A percentile compares a stretch with the other conserved stretches of the same genome.
phyloP scores from a whole-genome alignment of 2,329 filamentous ascomycete genomes.

The Botrytis fragariae region DNA sequence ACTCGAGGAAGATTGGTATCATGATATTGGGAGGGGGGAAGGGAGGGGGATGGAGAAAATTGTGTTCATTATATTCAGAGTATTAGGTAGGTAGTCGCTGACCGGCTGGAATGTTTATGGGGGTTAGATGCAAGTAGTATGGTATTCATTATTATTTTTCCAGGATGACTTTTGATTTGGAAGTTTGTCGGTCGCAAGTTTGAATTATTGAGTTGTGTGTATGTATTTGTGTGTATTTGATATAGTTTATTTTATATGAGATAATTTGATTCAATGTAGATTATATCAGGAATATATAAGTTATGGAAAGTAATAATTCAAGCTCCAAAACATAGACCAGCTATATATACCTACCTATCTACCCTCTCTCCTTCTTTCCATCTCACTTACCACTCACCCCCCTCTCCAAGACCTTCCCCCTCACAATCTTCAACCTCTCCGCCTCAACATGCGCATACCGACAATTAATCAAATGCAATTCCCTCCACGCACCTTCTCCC shows the following conservation, averaged over 20 bases:
- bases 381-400: too few species aligned
- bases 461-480: slow-evolving; percentile 20
- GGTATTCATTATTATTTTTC: too few species aligned
- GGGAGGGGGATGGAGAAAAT: too few species aligned
- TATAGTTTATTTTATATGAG: background rate
- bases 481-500: slow-evolving; percentile 1
- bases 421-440: background rate
- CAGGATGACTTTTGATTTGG: too few species aligned
- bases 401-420: background rate
- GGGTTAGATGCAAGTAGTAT: too few species aligned
- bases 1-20: too few species aligned
- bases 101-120: too few species aligned
- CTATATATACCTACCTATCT: background rate
- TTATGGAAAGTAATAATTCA: background rate
- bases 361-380: background rate
- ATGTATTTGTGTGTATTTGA: background rate
- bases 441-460: slow-evolving; percentile 16
- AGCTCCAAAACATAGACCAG: background rate
- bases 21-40: too few species aligned
- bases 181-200: too few species aligned
- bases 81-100: too few species aligned
- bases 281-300: background rate
- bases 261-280: background rate
- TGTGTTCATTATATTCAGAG: too few species aligned
- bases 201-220: too few species aligned